A percentile compares a stretch with the other conserved stretches of the same genome.
phyloP scores from a whole-genome alignment of 352 stramenopile species.

The Phytophthora cryptogea region DNA sequence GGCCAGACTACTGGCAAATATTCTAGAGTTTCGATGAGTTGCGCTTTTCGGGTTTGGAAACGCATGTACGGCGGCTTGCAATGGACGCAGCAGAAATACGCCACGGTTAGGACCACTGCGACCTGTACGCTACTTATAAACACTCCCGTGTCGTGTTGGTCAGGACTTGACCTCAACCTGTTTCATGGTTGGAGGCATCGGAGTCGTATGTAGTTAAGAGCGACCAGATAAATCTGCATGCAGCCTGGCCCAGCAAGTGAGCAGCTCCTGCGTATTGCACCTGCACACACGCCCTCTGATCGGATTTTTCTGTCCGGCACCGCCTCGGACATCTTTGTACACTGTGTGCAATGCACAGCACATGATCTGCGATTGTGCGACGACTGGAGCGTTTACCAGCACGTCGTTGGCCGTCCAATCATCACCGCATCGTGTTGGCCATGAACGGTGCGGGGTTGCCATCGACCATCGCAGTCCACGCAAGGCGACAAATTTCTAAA shows the following conservation, averaged over 20 bases:
- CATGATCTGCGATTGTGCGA: conserved; percentile 1
- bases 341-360: no score
- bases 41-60: conserved; percentile 32
- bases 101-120: neutral
- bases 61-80: conserved; percentile 33
- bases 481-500: no score
- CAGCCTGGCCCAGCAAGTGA: neutral
- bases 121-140: neutral
- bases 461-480: no score
- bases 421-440: neutral
- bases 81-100: conserved; percentile 31
- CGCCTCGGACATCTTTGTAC: neutral
- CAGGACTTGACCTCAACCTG: neutral
- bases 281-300: neutral
- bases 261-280: no score
- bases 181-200: neutral
- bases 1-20: conserved; percentile 66
- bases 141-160: no score
- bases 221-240: no score
- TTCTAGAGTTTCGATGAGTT: conserved; percentile 34
- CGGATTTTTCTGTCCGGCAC: neutral
- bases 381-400: neutral
- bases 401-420: neutral
- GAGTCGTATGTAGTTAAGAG: no score
- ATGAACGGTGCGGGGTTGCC: neutral